A percentile compares a stretch with the other conserved stretches of the same genome.
These are phyloP conservation scores for Fusarium sp. DNA, from an alignment of 2,329 filamentous ascomycete genomes.

Conservation along the genomic window DNA sequence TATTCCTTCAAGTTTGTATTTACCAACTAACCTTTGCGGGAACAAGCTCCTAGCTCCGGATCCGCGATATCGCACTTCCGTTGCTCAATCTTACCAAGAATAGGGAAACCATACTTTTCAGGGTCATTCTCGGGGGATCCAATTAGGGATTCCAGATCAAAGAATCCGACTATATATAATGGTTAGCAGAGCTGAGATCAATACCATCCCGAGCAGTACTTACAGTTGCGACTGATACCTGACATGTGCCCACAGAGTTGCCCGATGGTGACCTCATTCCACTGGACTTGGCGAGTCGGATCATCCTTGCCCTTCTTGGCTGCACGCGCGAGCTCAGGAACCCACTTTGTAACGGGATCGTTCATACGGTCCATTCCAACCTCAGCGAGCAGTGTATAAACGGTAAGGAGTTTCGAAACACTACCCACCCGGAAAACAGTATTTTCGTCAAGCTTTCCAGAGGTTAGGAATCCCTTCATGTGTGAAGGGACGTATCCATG, in stretches of 20 bases:
- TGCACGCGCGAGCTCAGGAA: slow-evolving; percentile 7
- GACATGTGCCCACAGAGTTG: slow-evolving; percentile 6
- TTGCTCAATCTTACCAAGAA: neutral
- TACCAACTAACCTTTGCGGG: neutral
- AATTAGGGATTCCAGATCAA: neutral
- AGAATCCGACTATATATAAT: neutral
- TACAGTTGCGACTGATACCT: neutral
- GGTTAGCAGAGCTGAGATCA: neutral
- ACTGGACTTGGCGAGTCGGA: neutral
- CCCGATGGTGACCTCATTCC: slow-evolving; percentile 9
- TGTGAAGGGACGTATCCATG: slow-evolving; percentile 5
- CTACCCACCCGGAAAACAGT: slow-evolving; percentile 13
- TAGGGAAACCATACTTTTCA: neutral
- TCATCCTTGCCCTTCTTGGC: neutral
- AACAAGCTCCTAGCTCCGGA: neutral
- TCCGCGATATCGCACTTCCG: neutral
- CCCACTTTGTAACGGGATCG: slow-evolving; percentile 18
- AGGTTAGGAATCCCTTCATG: slow-evolving; percentile 9
- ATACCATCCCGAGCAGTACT: neutral
- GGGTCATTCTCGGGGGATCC: neutral
- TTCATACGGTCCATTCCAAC: slow-evolving; percentile 8
- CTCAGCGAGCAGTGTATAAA: slow-evolving; percentile 1
- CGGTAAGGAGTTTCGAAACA: slow-evolving; percentile 5
- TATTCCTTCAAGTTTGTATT: rapidly evolving
- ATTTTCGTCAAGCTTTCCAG: neutral